Evolutionary conservation across 768 basidiomycete species (phyloP).

Genomic region (Boletus subparvulus): DNA sequence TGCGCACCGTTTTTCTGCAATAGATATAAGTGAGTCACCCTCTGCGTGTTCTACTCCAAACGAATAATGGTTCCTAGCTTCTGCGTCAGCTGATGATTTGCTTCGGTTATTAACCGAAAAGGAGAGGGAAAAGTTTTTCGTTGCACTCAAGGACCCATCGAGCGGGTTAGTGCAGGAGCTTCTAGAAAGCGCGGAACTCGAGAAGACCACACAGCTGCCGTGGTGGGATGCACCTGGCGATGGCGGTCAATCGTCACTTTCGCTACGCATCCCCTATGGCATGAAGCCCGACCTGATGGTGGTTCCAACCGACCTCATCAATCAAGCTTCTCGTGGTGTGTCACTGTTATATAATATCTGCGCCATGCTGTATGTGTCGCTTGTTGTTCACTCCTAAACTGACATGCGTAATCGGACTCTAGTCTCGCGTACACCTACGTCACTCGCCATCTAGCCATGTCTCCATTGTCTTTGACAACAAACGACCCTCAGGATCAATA

Average conservation of each 20-base stretch:
- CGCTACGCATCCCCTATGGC: conserved; percentile 30
- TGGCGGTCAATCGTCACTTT: not conserved
- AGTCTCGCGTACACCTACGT: conserved; percentile 71
- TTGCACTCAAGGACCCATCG: conserved; percentile 58
- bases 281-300: conserved; percentile 43
- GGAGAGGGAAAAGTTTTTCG: conserved; percentile 61
- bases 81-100: conserved; percentile 53
- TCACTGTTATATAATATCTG: conserved; percentile 67
- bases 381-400: not conserved
- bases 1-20: conserved; percentile 46
- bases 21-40: conserved; percentile 59
- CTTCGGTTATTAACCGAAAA: conserved; percentile 61
- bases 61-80: conserved; percentile 39
- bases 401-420: not conserved
- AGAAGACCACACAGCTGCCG: conserved; percentile 49
- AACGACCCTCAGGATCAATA: conserved; percentile 42
- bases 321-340: conserved; percentile 36
- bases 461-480: conserved; percentile 49
- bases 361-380: conserved; percentile 57
- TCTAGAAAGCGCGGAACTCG: conserved; percentile 55
- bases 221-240: conserved; percentile 66
- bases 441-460: conserved; percentile 59
- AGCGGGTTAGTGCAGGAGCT: conserved; percentile 60
- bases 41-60: not conserved
- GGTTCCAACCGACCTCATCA: conserved; percentile 47